These are phyloP conservation scores for Parastagonospora avenae DNA, from an alignment of 2,329 filamentous ascomycete species.

Conservation along the genomic window DNA sequence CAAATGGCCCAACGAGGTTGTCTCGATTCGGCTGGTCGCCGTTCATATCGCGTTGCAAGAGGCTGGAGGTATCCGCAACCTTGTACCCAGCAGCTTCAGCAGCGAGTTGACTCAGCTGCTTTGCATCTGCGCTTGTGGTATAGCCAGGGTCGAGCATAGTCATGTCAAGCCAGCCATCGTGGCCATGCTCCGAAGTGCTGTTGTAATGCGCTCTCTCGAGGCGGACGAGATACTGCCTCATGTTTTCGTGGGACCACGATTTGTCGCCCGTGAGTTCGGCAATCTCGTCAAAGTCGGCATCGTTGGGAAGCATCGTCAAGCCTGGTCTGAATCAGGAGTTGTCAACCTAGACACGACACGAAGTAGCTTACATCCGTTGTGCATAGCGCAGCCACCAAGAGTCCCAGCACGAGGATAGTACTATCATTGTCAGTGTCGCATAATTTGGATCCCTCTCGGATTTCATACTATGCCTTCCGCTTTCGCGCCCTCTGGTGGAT, in stretches of 20 bases:
- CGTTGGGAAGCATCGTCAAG: constrained; percentile 58
- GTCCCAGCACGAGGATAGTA: constrained; percentile 64
- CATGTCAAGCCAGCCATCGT: constrained; percentile 32
- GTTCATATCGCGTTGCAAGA: constrained; percentile 28
- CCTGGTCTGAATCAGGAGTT: not conserved
- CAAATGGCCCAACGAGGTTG: constrained; percentile 25
- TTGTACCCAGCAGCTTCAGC: constrained; percentile 21
- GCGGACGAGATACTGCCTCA: constrained; percentile 60
- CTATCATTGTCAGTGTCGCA: not conserved
- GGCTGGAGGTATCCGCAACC: constrained; percentile 10
- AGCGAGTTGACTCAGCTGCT: constrained; percentile 15
- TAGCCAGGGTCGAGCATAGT: constrained; percentile 31
- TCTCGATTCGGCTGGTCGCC: constrained; percentile 22
- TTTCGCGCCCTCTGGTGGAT: constrained; percentile 57
- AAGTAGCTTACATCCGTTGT: constrained; percentile 59
- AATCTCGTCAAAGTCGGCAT: constrained; percentile 64
- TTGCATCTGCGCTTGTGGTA: constrained; percentile 20
- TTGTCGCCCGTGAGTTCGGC: constrained; percentile 62
- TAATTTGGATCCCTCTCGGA: not conserved
- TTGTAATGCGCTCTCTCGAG: constrained; percentile 33
- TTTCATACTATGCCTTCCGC: constrained; percentile 55
- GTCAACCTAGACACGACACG: not conserved
- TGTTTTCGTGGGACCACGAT: constrained; percentile 62
- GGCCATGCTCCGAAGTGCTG: constrained; percentile 26
- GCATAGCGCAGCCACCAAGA: constrained; percentile 63